Evolutionary conservation across 257 asterid genomes (phyloP).

Genomic region (Coffea eugenioides): DNA sequence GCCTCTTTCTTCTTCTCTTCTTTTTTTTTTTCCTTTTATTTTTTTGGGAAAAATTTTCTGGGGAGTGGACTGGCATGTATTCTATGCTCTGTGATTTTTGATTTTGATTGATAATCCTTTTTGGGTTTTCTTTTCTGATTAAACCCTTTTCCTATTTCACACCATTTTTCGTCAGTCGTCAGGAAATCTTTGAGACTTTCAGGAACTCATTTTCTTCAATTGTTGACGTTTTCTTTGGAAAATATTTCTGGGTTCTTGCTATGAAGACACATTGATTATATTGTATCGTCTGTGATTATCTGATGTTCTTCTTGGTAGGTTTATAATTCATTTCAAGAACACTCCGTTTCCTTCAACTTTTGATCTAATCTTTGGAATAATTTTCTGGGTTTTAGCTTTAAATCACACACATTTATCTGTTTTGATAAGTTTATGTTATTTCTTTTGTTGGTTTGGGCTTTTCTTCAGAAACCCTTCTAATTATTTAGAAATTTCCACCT

Average conservation of each 20-base stretch:
- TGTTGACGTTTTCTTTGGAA: neutral
- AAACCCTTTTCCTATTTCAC: neutral
- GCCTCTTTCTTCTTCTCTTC: neutral
- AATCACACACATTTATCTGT: neutral
- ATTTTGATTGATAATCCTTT: neutral
- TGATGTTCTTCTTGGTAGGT: no score
- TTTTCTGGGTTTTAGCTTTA: neutral
- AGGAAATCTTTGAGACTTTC: no score
- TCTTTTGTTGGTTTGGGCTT: neutral
- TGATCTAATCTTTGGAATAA: neutral
- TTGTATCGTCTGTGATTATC: no score
- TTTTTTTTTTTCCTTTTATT: neutral
- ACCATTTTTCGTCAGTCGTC: neutral
- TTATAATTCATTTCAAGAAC: no score
- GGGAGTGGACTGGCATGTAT: neutral
- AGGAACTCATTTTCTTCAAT: no score
- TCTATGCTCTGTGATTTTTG: neutral
- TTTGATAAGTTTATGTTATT: neutral
- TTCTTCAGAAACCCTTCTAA: neutral
- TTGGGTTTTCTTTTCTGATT: neutral
- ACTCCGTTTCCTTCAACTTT: neutral
- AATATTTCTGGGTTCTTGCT: no score
- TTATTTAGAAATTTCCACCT: neutral
- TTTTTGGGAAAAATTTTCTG: neutral
- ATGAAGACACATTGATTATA: neutral